Percentiles rank a stretch among this genome's conserved stretches.
phyloP scores from a whole-genome alignment of 2,329 filamentous ascomycete genomes.

The Mariannaea elegans region DNA sequence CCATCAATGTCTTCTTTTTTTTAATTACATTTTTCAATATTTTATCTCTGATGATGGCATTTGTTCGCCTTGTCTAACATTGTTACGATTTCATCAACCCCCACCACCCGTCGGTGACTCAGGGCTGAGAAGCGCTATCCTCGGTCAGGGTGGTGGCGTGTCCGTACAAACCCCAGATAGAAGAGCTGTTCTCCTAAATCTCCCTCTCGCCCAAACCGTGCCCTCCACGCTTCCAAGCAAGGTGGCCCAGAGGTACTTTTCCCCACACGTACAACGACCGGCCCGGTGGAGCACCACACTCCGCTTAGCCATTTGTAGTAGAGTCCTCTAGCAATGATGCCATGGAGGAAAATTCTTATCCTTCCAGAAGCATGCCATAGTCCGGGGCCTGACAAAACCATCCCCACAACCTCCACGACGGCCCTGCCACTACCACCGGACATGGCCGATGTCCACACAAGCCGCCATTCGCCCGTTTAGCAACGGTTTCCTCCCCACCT shows the following conservation, averaged over 20 bases:
- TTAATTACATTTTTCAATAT: background rate
- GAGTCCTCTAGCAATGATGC: constrained; percentile 32
- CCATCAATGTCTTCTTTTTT: constrained; percentile 6
- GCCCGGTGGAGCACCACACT: constrained; percentile 38
- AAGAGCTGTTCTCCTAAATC: constrained; percentile 4
- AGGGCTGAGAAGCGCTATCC: constrained; percentile 1
- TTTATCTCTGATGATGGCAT: background rate
- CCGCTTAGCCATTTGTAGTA: constrained; percentile 28
- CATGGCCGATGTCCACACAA: constrained; percentile 39
- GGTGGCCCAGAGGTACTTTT: constrained; percentile 37
- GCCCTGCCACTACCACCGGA: constrained; percentile 35
- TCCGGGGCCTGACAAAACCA: constrained; percentile 35
- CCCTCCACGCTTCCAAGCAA: background rate
- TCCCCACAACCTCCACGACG: constrained; percentile 25
- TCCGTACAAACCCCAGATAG: constrained; percentile 38
- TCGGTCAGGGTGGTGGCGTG: constrained; percentile 36
- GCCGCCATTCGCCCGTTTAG: constrained; percentile 39
- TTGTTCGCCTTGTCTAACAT: background rate
- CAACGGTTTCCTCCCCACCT: constrained; percentile 26
- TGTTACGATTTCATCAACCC: background rate
- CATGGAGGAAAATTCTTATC: constrained; percentile 37
- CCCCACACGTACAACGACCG: constrained; percentile 43
- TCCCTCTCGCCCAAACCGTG: background rate
- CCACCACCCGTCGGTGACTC: background rate
- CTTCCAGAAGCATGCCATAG: constrained; percentile 44